Conservation (phyloP, 129 eudicot genomes). For the Pseudognaphalium luteoalbum region DNA sequence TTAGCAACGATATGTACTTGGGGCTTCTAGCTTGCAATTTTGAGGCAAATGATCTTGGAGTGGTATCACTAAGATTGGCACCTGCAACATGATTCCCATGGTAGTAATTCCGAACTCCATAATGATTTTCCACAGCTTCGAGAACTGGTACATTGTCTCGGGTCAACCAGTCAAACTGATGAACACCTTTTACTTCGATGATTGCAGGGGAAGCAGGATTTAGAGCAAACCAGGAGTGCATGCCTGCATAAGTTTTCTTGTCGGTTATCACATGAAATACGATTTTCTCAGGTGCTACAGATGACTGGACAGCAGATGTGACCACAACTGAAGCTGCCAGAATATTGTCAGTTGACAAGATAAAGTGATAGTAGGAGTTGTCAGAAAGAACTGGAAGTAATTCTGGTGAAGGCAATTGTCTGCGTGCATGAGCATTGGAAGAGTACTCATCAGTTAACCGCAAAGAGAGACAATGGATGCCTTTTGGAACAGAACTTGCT, state of each 20-base stretch:
- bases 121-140: slow-evolving; percentile 89
- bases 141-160: slow-evolving; percentile 96
- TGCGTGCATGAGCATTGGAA: slow-evolving; percentile 94
- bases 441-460: slow-evolving; percentile 96
- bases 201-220: slow-evolving; percentile 79
- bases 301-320: slow-evolving; percentile 70
- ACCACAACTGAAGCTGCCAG: slow-evolving; percentile 98
- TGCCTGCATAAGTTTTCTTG: slow-evolving; percentile 97
- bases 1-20: slow-evolving; percentile 91
- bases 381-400: slow-evolving; percentile 87
- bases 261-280: slow-evolving; percentile 97
- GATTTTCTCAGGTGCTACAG: slow-evolving; percentile 62
- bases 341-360: slow-evolving; percentile 87
- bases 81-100: slow-evolving; percentile 86
- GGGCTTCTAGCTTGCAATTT: slow-evolving; percentile 97
- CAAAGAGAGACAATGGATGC: slow-evolving; percentile 90
- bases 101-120: slow-evolving; percentile 73
- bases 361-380: slow-evolving; percentile 82
- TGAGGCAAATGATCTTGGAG: slow-evolving; percentile 91
- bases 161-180: slow-evolving; percentile 98
- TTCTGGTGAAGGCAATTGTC: slow-evolving; percentile 93
- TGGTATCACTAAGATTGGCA: slow-evolving; percentile 72
- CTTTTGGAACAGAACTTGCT: slow-evolving; percentile 88
- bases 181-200: slow-evolving; percentile 96
- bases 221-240: slow-evolving; percentile 99